phyloP scores from a whole-genome alignment of 2,329 filamentous ascomycete genomes.

The Talaromyces sp. region DNA sequence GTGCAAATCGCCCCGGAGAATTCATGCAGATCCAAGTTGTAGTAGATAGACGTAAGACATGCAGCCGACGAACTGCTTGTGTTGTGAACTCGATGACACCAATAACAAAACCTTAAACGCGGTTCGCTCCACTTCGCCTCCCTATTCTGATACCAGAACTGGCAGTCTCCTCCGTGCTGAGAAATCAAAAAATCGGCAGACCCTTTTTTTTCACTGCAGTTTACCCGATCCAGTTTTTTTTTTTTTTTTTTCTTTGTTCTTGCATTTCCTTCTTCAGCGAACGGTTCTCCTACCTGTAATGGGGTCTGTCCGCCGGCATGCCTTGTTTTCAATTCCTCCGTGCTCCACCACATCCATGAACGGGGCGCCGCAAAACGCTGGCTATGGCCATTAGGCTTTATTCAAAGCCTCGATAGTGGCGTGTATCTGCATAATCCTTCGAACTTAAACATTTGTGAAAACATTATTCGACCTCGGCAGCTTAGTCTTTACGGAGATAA shows the following conservation, averaged over 20 bases:
- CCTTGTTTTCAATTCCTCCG: constrained; percentile 3
- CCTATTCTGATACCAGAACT: constrained; percentile 8
- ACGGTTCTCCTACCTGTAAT: constrained; percentile 32
- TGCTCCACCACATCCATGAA: not conserved
- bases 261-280: constrained; percentile 2
- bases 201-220: not conserved
- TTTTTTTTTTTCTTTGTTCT: not conserved
- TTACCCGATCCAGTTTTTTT: not conserved
- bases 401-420: no score
- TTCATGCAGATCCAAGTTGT: no score
- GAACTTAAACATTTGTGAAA: no score
- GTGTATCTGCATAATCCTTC: no score
- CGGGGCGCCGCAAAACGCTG: no score
- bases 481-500: no score
- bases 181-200: constrained; percentile 17
- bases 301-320: constrained; percentile 25
- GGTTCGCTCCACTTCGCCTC: constrained; percentile 6
- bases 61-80: not conserved
- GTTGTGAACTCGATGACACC: not conserved
- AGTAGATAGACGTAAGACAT: not conserved
- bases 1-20: no score
- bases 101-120: not conserved
- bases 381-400: no score
- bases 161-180: constrained; percentile 25
- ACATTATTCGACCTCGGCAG: no score